Conservation (phyloP, 257 asterid genomes). For the Verbascum thapsus region DNA sequence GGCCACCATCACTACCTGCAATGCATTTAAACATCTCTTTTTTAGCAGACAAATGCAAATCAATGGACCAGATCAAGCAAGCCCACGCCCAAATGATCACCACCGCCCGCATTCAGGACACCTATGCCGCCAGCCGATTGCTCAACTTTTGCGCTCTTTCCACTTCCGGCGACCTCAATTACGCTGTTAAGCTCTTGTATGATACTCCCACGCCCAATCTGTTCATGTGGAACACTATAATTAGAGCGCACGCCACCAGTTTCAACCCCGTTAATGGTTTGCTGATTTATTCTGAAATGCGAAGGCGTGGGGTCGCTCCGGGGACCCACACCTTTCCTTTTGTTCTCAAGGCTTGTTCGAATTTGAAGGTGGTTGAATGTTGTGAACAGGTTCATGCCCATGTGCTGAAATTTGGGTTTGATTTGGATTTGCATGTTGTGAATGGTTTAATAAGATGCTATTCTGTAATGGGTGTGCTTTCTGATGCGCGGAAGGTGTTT, state of each 20-base stretch:
- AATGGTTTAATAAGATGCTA: conserved; percentile 64
- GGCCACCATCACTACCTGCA: conserved; percentile 16
- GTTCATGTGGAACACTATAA: conserved; percentile 92
- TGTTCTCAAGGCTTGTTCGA: conserved; percentile 73
- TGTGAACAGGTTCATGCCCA: conserved; percentile 65
- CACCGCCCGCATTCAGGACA: conserved; percentile 65
- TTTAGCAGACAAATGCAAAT: conserved; percentile 57
- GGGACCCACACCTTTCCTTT: conserved; percentile 82
- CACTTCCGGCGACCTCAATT: conserved; percentile 49
- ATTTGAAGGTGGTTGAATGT: conserved; percentile 24
- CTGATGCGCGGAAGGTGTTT: conserved; percentile 60
- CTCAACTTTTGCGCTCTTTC: conserved; percentile 76
- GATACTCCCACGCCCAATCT: conserved; percentile 46
- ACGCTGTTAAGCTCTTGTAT: conserved; percentile 58
- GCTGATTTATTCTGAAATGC: conserved; percentile 54
- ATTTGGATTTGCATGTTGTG: conserved; percentile 57
- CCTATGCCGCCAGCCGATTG: conserved; percentile 79
- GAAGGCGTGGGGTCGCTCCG: conserved; percentile 47
- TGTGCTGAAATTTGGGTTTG: conserved; percentile 60
- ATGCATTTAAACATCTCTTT: conserved; percentile 39
- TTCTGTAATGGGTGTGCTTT: conserved; percentile 51
- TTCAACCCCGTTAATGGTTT: conserved; percentile 46
- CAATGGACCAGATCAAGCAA: conserved; percentile 70
- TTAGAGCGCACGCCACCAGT: conserved; percentile 62
- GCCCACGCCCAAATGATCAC: conserved; percentile 76